These are phyloP conservation scores for Peribolospora kevripleyi DNA, from an alignment of 768 basidiomycete species.

Conservation along the genomic window DNA sequence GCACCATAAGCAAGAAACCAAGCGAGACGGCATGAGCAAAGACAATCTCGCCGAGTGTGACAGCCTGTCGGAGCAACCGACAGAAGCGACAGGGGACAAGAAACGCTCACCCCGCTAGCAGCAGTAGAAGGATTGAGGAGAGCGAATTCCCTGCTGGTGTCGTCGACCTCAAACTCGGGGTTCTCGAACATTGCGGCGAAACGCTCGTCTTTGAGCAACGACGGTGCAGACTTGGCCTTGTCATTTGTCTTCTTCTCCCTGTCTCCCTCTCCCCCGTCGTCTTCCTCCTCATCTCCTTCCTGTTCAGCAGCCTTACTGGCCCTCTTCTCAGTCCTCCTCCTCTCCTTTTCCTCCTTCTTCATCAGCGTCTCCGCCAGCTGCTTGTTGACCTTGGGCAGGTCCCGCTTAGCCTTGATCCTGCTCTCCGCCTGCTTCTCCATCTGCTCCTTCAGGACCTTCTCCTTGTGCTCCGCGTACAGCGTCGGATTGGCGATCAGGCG, in stretches of 20 bases:
- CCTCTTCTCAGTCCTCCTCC: slow-evolving; percentile 15
- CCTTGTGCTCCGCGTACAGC: slow-evolving; percentile 80
- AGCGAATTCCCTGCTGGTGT: slow-evolving; percentile 64
- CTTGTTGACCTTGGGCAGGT: slow-evolving; percentile 48
- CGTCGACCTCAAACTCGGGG: slow-evolving; percentile 76
- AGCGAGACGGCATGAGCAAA: background rate
- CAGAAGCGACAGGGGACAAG: slow-evolving; percentile 1
- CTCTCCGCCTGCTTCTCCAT: slow-evolving; percentile 84
- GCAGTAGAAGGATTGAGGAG: slow-evolving; percentile 69
- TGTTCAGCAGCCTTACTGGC: slow-evolving; percentile 7
- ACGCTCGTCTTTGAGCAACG: slow-evolving; percentile 56
- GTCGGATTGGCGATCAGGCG: slow-evolving; percentile 89
- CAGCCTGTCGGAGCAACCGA: background rate
- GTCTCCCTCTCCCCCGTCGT: slow-evolving; percentile 26
- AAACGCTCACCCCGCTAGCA: slow-evolving; percentile 27
- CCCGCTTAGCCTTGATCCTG: slow-evolving; percentile 61
- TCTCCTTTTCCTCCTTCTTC: slow-evolving; percentile 22
- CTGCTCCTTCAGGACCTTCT: slow-evolving; percentile 61
- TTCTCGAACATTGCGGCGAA: slow-evolving; percentile 79
- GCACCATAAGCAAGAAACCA: background rate
- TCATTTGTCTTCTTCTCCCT: slow-evolving; percentile 17
- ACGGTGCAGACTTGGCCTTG: slow-evolving; percentile 21
- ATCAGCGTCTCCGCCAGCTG: slow-evolving; percentile 64
- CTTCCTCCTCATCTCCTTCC: slow-evolving; percentile 23
- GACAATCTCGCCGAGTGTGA: slow-evolving; percentile 1